These are phyloP conservation scores for Papiliotrema nemorosa DNA, from an alignment of 1,284 basidiomycete genomes.

Conservation along the genomic window DNA sequence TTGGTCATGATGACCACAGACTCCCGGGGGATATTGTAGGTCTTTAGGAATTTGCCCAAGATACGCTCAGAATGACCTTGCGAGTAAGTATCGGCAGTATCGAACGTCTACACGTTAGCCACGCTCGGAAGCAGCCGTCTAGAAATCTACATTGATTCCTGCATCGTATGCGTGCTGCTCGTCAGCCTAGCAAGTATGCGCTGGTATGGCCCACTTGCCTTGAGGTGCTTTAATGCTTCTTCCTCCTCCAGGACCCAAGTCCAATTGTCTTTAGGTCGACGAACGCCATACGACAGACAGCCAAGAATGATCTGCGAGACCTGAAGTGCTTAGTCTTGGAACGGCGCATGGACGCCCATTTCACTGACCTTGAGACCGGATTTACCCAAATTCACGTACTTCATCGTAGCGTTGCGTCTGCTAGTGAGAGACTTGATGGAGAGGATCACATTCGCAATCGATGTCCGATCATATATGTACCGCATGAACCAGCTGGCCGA, in stretches of 20 bases:
- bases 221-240: no score
- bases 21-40: slow-evolving; percentile 65
- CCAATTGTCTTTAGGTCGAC: slow-evolving; percentile 35
- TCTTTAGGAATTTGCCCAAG: slow-evolving; percentile 73
- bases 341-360: background rate
- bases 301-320: slow-evolving; percentile 37
- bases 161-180: slow-evolving; percentile 30
- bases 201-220: background rate
- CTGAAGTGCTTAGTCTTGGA: slow-evolving; percentile 8
- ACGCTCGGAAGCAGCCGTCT: background rate
- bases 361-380: slow-evolving; percentile 43
- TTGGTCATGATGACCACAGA: slow-evolving; percentile 77
- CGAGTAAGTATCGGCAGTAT: slow-evolving; percentile 62
- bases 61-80: slow-evolving; percentile 59
- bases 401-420: slow-evolving; percentile 19
- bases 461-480: no score
- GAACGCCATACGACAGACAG: slow-evolving; percentile 42
- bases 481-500: no score
- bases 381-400: slow-evolving; percentile 48
- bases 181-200: background rate
- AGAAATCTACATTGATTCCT: slow-evolving; percentile 33
- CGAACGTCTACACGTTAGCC: slow-evolving; percentile 55
- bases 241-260: slow-evolving; percentile 33
- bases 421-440: background rate
- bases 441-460: no score